Evolutionary conservation across 306 rosid genomes (phyloP).

Genomic region (Cercis canadensis): DNA sequence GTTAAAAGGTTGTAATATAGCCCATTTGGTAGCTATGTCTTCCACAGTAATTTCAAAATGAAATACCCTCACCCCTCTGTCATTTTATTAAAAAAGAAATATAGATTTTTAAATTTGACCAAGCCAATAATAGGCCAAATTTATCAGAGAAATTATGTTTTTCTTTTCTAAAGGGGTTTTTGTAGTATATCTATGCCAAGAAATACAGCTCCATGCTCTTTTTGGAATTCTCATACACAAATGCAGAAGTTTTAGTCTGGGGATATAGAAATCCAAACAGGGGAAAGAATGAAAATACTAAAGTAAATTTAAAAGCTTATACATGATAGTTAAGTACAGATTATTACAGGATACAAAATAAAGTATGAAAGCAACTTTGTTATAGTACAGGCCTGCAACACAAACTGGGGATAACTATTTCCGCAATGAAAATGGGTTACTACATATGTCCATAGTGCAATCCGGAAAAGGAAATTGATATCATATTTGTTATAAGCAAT

Average conservation of each 20-base stretch:
- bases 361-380: not conserved
- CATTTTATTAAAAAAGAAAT: conserved; percentile 1
- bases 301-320: not conserved
- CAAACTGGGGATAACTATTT: conserved; percentile 7
- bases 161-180: conserved; percentile 16
- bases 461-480: too few species aligned
- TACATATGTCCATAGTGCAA: conserved; percentile 5
- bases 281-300: not conserved
- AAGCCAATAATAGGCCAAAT: conserved; percentile 1
- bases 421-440: conserved; percentile 15
- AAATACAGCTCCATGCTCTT: conserved; percentile 23
- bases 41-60: not conserved
- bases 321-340: not conserved
- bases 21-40: conserved; percentile 12
- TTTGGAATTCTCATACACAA: conserved; percentile 8
- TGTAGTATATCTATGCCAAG: conserved; percentile 13
- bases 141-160: conserved; percentile 14
- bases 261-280: conserved; percentile 6
- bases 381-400: not conserved
- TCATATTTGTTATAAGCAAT: not conserved
- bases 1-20: conserved; percentile 6
- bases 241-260: not conserved
- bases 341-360: not conserved
- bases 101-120: not conserved
- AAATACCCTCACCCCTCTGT: not conserved